phyloP scores from a whole-genome alignment of 768 basidiomycete genomes.

The Termitomyces sp. region DNA sequence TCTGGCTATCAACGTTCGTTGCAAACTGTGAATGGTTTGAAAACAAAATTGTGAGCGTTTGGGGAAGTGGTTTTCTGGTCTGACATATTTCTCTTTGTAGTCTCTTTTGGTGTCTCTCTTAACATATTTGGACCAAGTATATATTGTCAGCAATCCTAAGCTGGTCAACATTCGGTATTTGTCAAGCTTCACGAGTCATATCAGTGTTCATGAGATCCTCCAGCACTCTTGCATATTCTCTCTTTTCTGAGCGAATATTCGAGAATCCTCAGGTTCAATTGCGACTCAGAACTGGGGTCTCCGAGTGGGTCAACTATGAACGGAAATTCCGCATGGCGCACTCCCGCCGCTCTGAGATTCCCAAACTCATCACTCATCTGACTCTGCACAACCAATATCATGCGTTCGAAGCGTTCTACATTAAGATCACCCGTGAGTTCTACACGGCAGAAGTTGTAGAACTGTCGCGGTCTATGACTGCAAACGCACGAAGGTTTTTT shows the following conservation, averaged over 20 bases:
- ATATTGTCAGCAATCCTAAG: slow-evolving; percentile 40
- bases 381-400: slow-evolving; percentile 55
- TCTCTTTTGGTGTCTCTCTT: slow-evolving; percentile 57
- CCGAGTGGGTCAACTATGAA: slow-evolving; percentile 53
- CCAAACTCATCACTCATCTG: slow-evolving; percentile 54
- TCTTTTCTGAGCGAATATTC: slow-evolving; percentile 53
- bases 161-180: slow-evolving; percentile 44
- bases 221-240: slow-evolving; percentile 55
- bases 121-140: slow-evolving; percentile 70
- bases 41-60: slow-evolving; percentile 50
- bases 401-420: slow-evolving; percentile 54
- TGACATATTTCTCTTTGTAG: slow-evolving; percentile 26
- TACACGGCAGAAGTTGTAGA: slow-evolving; percentile 50
- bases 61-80: neutral
- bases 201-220: neutral
- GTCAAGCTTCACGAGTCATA: neutral
- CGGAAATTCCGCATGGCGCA: slow-evolving; percentile 39
- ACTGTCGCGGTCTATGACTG: slow-evolving; percentile 30
- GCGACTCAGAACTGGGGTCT: slow-evolving; percentile 41
- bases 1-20: slow-evolving; percentile 61
- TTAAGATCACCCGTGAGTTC: slow-evolving; percentile 47
- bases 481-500: slow-evolving; percentile 53
- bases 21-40: slow-evolving; percentile 61
- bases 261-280: slow-evolving; percentile 39
- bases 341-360: slow-evolving; percentile 37